phyloP scores from a whole-genome alignment of 1,284 basidiomycete species.

The Cerrena zonata region DNA sequence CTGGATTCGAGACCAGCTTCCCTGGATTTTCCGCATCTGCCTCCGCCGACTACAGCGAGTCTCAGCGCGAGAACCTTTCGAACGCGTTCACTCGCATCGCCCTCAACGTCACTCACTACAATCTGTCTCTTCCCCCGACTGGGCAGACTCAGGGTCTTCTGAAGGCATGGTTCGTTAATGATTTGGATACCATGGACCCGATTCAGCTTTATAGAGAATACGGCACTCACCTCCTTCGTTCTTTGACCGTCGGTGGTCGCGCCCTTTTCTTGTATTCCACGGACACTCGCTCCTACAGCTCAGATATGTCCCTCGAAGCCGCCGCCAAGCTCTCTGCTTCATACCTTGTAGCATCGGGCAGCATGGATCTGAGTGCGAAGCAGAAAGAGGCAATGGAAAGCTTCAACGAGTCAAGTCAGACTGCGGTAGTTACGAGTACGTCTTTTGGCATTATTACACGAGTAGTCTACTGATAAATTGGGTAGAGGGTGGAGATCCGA shows the following conservation, averaged over 20 bases:
- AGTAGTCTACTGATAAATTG: background rate
- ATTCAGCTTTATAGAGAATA: slow-evolving; percentile 3
- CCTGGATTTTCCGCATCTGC: background rate
- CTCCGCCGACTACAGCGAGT: background rate
- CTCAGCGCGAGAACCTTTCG: background rate
- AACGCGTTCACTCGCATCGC: slow-evolving; percentile 5
- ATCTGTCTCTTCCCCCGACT: background rate
- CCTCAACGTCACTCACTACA: background rate
- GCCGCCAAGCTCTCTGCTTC: slow-evolving; percentile 5
- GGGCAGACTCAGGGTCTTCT: background rate
- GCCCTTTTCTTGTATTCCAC: slow-evolving; percentile 4
- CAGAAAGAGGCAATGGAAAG: slow-evolving; percentile 6
- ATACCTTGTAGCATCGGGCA: slow-evolving; percentile 1
- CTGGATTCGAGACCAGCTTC: background rate
- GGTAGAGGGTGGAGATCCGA: slow-evolving; percentile 5
- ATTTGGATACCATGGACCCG: slow-evolving; percentile 4
- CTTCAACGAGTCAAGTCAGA: slow-evolving; percentile 5
- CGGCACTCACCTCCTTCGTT: slow-evolving; percentile 4
- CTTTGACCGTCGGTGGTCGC: slow-evolving; percentile 2
- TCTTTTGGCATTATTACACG: background rate
- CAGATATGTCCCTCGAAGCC: background rate
- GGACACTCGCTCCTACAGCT: slow-evolving; percentile 5
- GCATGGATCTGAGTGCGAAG: background rate
- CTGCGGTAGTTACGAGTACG: slow-evolving; percentile 2
- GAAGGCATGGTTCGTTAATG: slow-evolving; percentile 1